Percentiles rank a stretch among this genome's conserved stretches.
Evolutionary conservation across 1,139 yeast genomes (phyloP).

Genomic region (Hemisphaericaspora xylofermentans): DNA sequence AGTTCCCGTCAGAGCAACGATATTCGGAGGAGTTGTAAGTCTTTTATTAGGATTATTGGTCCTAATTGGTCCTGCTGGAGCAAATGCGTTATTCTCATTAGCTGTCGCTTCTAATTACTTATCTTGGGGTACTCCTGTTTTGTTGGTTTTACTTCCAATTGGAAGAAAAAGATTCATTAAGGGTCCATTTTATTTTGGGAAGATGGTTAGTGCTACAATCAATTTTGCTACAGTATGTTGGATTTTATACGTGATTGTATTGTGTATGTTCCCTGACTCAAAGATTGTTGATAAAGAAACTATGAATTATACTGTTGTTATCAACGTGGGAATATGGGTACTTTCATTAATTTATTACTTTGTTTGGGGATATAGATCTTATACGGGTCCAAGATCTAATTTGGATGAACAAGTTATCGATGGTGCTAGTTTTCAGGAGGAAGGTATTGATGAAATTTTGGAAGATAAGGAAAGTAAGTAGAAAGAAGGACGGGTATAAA

Average conservation of each 20-base stretch:
- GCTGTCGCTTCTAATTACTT: slow-evolving; percentile 46
- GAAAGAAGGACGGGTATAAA: too few species aligned
- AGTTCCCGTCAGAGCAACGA: slow-evolving; percentile 63
- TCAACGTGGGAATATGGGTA: slow-evolving; percentile 38
- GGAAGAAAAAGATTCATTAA: slow-evolving; percentile 52
- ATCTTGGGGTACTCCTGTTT: slow-evolving; percentile 43
- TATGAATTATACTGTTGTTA: slow-evolving; percentile 39
- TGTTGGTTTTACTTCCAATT: slow-evolving; percentile 40
- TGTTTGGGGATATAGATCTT: slow-evolving; percentile 28
- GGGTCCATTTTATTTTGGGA: slow-evolving; percentile 65
- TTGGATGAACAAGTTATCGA: slow-evolving; percentile 16
- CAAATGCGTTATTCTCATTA: slow-evolving; percentile 52
- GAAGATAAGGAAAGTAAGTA: not conserved
- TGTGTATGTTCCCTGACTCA: slow-evolving; percentile 42
- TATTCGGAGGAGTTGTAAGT: slow-evolving; percentile 49
- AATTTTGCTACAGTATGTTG: slow-evolving; percentile 26
- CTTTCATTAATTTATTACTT: slow-evolving; percentile 28
- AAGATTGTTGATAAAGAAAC: slow-evolving; percentile 25
- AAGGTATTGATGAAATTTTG: not conserved
- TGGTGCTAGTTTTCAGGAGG: slow-evolving; percentile 5
- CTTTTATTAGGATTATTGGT: slow-evolving; percentile 57
- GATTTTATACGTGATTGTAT: slow-evolving; percentile 31
- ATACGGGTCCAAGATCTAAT: slow-evolving; percentile 39
- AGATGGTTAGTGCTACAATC: slow-evolving; percentile 36
- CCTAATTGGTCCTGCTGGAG: slow-evolving; percentile 55